Conservation (phyloP, 2,329 filamentous ascomycete species). For the Fusarium denticulatum region DNA sequence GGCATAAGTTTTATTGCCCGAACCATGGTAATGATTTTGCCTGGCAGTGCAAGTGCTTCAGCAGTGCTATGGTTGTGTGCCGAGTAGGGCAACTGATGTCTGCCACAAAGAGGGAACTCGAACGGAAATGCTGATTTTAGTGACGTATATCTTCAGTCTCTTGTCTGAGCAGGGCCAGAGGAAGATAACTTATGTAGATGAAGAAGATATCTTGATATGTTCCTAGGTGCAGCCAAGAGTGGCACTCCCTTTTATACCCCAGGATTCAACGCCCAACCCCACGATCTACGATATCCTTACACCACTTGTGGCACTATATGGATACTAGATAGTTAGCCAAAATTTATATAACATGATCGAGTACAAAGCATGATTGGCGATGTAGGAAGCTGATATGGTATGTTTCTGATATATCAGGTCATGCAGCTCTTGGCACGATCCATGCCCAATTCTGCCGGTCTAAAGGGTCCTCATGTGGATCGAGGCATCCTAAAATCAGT, state of each 20-base stretch:
- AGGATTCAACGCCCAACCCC: not conserved
- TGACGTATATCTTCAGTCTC: not conserved
- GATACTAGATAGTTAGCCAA: not conserved
- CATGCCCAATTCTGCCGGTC: constrained; percentile 3
- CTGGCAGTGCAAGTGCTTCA: not conserved
- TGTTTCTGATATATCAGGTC: constrained; percentile 27
- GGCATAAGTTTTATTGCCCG: not conserved
- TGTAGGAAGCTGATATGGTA: not conserved
- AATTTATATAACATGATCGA: not conserved
- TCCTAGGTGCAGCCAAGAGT: not conserved
- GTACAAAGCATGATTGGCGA: not conserved
- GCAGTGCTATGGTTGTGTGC: not conserved
- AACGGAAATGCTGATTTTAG: not conserved
- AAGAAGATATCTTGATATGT: not conserved
- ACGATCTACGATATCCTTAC: constrained; percentile 9
- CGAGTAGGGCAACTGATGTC: not conserved
- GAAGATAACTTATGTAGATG: not conserved
- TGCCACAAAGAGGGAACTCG: not conserved
- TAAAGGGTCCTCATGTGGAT: not conserved
- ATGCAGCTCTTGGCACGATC: constrained; percentile 28
- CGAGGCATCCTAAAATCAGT: not conserved
- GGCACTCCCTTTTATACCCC: constrained; percentile 12
- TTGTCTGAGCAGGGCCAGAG: too few relatives aligned
- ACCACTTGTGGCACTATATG: constrained; percentile 6
- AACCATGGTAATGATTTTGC: not conserved